Evolutionary conservation across 2,329 filamentous ascomycete genomes (phyloP).

Genomic region (Nothophaeocryptopus gaeumannii): DNA sequence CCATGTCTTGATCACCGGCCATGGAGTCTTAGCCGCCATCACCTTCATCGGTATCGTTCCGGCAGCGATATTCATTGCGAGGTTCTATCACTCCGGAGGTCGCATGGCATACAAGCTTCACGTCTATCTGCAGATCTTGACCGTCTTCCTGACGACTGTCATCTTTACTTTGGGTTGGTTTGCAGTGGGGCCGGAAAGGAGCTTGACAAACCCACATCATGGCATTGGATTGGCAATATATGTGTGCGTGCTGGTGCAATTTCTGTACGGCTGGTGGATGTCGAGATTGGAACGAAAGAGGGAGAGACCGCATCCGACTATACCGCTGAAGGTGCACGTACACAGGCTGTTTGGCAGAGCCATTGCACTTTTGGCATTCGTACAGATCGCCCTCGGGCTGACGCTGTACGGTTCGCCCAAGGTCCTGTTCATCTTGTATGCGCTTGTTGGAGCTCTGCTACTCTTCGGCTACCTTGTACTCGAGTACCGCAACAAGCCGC

Average conservation of each 20-base stretch:
- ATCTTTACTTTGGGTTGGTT: slow-evolving; percentile 74
- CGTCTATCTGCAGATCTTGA: slow-evolving; percentile 70
- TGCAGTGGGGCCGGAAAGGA: slow-evolving; percentile 70
- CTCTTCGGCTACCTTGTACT: slow-evolving; percentile 76
- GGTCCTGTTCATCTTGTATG: slow-evolving; percentile 79
- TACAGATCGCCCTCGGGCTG: slow-evolving; percentile 83
- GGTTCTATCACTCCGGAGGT: slow-evolving; percentile 60
- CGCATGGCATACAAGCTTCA: slow-evolving; percentile 66
- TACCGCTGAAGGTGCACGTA: slow-evolving; percentile 57
- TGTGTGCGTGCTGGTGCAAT: slow-evolving; percentile 67
- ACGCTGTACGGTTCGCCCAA: slow-evolving; percentile 90
- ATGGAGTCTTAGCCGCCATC: slow-evolving; percentile 69
- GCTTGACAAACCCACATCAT: slow-evolving; percentile 77
- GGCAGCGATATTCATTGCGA: slow-evolving; percentile 67
- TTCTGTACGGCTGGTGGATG: slow-evolving; percentile 66
- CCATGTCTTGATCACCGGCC: slow-evolving; percentile 65
- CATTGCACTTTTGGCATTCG: slow-evolving; percentile 76
- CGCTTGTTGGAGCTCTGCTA: slow-evolving; percentile 72
- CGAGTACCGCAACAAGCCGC: slow-evolving; percentile 52
- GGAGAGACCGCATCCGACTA: slow-evolving; percentile 49
- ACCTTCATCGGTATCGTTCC: slow-evolving; percentile 74
- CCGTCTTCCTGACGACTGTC: slow-evolving; percentile 65
- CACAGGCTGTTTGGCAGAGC: slow-evolving; percentile 85
- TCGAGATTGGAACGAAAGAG: slow-evolving; percentile 48
- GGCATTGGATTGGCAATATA: slow-evolving; percentile 80